Base-by-base conservation (phyloP, 352 stramenopile genomes). In the Phytophthora sojae region DNA sequence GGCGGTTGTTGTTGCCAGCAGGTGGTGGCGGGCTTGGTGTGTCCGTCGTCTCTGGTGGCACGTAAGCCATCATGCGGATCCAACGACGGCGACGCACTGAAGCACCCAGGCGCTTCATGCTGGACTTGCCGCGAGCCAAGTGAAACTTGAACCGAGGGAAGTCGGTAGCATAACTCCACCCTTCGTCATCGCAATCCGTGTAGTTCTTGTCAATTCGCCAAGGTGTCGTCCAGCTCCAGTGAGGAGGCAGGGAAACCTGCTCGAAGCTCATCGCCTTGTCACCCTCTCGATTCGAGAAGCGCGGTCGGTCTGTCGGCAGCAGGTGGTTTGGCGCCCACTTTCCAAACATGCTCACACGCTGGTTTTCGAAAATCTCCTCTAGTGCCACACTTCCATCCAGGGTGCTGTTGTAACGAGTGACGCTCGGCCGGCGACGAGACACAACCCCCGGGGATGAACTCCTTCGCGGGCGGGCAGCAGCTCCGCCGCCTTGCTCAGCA, bases 141-240 rank as follows among this genome's bases (percentile, higher is more conserved):
- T 96, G 89, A 39, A 80, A 76, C 71, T 96, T 96, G 70, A 96
- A 96, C 35, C 89, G 87, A 26, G 87, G 89, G 52, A 96, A 96
- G 57, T 95, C 87, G 5, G 81, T 94, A 8, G 89, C 89, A 62
- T 96, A 96, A 69, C 89, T 96, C 89, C 89, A 96, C 23, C 89
- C 89, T 82, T 96, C 87, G 50, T 95, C 89, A 49, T 96, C 87
- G 56, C 89, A 96, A 59, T 96, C 85, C 6, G 89, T 96, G 78
- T 96, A 96, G 66, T 81, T 95, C 77, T 88, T 94, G 79, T 96
- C 89, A 23, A 96, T 92, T 19, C 88, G 86, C 89, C 89, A 96
- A 14, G 89, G 87, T 37, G 89, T 91, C 12, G 86, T 95, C 89
- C 89, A 96, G 57, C 88, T 89, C 89, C 89, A 96, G 61, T 92